These are phyloP conservation scores for Kuraishia molischiana DNA, from an alignment of 805 yeast genomes.

Conservation along the genomic window DNA sequence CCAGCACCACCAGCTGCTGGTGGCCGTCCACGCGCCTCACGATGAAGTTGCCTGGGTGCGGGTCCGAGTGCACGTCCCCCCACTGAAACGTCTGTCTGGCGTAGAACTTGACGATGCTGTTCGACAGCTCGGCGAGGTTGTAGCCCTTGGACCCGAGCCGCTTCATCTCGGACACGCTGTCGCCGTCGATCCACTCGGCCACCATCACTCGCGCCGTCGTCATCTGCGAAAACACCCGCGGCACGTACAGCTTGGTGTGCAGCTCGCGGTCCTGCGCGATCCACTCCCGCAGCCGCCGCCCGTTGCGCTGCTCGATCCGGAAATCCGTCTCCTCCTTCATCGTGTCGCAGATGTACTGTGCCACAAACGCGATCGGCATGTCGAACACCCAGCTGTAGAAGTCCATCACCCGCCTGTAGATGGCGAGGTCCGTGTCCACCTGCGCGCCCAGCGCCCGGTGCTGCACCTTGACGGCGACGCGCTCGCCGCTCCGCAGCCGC, in stretches of 20 bases:
- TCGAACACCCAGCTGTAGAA: slow-evolving; percentile 51
- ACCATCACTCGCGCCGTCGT: slow-evolving; percentile 44
- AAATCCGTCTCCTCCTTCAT: slow-evolving; percentile 56
- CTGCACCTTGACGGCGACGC: slow-evolving; percentile 60
- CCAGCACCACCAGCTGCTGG: slow-evolving; percentile 58
- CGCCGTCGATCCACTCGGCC: slow-evolving; percentile 74
- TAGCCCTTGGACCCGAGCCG: slow-evolving; percentile 28
- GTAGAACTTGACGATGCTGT: slow-evolving; percentile 38
- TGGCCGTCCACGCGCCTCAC: slow-evolving; percentile 27
- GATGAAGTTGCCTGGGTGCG: slow-evolving; percentile 74
- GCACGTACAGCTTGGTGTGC: slow-evolving; percentile 39
- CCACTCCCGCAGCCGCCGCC: slow-evolving; percentile 25
- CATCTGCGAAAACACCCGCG: slow-evolving; percentile 34
- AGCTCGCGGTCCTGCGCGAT: slow-evolving; percentile 34
- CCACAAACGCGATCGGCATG: slow-evolving; percentile 49
- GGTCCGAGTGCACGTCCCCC: slow-evolving; percentile 67
- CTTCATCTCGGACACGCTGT: slow-evolving; percentile 37
- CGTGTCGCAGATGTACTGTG: slow-evolving; percentile 47
- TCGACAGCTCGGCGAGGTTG: slow-evolving; percentile 32
- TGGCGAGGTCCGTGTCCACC: slow-evolving; percentile 47
- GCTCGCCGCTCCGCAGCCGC: slow-evolving; percentile 29
- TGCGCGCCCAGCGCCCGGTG: slow-evolving; percentile 55
- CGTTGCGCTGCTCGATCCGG: slow-evolving; percentile 43
- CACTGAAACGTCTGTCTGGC: slow-evolving; percentile 54
- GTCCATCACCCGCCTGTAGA: slow-evolving; percentile 42